Conservation (phyloP, 805 yeast species). For the Wickerhamomyces chambardii region DNA sequence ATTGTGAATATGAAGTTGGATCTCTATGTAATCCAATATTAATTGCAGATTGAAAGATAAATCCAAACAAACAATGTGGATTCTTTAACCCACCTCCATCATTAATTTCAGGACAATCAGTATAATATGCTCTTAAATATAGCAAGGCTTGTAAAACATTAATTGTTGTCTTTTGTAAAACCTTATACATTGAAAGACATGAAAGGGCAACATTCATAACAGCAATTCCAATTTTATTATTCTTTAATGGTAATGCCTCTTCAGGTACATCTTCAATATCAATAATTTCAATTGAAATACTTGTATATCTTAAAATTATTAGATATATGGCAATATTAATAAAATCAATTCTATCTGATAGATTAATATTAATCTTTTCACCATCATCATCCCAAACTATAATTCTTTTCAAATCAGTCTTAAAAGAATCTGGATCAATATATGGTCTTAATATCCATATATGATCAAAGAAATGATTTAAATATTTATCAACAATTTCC, state of each 20-base stretch:
- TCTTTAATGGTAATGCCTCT: slow-evolving; percentile 16
- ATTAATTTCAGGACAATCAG: slow-evolving; percentile 36
- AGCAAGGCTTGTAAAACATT: slow-evolving; percentile 32
- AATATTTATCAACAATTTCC: slow-evolving; percentile 26
- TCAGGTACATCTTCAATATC: slow-evolving; percentile 9
- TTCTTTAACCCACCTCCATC: slow-evolving; percentile 32
- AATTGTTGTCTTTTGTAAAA: slow-evolving; percentile 25
- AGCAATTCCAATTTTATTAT: slow-evolving; percentile 27
- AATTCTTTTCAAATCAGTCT: slow-evolving; percentile 16
- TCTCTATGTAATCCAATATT: slow-evolving; percentile 38
- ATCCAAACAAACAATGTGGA: slow-evolving; percentile 24
- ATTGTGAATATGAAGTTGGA: slow-evolving; percentile 21
- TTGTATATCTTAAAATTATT: slow-evolving; percentile 29
- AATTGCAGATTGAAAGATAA: slow-evolving; percentile 32
- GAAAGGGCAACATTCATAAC: slow-evolving; percentile 27
- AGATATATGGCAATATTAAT: slow-evolving; percentile 30
- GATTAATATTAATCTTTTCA: slow-evolving; percentile 16
- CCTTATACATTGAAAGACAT: slow-evolving; percentile 31
- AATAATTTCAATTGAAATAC: slow-evolving; percentile 22
- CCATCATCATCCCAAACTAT: slow-evolving; percentile 25
- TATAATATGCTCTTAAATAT: slow-evolving; percentile 27
- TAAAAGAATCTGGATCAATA: slow-evolving; percentile 29
- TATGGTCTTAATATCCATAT: slow-evolving; percentile 38
- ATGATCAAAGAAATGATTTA: slow-evolving; percentile 30
- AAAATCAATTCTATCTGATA: slow-evolving; percentile 28